Base-by-base conservation (phyloP, 1,139 yeast species). In the Debaryomyces sp. region DNA sequence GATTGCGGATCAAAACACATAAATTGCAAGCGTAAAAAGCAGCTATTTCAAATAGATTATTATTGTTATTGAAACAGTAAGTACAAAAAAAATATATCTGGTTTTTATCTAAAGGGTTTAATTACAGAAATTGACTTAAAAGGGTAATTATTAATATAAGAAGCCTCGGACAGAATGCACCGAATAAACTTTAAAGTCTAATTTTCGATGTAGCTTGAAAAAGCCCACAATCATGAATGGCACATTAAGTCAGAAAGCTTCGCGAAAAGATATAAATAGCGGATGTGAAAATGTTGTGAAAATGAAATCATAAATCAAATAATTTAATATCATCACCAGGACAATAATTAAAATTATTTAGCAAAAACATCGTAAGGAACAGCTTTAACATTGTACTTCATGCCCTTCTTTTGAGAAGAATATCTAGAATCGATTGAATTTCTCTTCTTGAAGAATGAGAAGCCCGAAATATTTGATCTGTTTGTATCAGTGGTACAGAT, bases 361-460 rank as follows among this genome's bases (percentile, higher is more conserved):
- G 66, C 59, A 56, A 64, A 66, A 5, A 66, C 55, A 48, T 63
- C 61, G 55, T 69, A 68, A 13, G 73, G 71, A 36, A 63, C 64
- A 38, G 64, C 60, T 42, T 64, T 62, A 30, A 70, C 70, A 43
- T 62, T 59, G 50, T 71, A 70, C 55, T 70, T 71, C 51, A 63
- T 63, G 33, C 56, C 60, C 43, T 58, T 60, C 41, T 56, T 59
- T 5, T 55, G 51, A 39, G 55, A 57, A 40, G 51, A 26, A n/a
- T 52, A 53, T 59, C 64, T 54, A 46, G 64, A 46, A 51, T 60
- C 61, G 38, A 53, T 47, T 32, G 58, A 50, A 26, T 50, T 53
- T 54, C 57, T 56, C 50, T 54, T 53, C 54, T 55, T 53, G 48
- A 69, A 62, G 61, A 71, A 67, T 6, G 77, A 70, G 50, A 73